Evolutionary conservation across 2,329 filamentous ascomycete genomes (phyloP), one percentile per base, ranked within the genome.

Genomic region (Pseudogymnoascus sp.): DNA sequence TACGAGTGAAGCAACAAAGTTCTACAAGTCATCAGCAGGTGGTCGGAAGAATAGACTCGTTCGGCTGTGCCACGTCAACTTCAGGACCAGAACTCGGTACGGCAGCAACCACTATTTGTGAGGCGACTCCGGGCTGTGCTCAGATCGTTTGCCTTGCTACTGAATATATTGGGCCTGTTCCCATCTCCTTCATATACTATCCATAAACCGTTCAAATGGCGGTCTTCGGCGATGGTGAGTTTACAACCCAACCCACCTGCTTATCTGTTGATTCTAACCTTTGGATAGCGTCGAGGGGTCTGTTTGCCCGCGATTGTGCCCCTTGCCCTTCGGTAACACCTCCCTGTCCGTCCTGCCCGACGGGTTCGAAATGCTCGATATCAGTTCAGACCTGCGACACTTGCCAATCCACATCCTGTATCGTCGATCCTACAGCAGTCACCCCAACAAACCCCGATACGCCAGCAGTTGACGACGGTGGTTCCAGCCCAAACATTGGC

Each of bases 401-500:
- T 42, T 91, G 88, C 73, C 80, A 86, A 4, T 77, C 76, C 31
- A 83, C 83, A 31, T 75, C 76, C 23, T 91, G 87, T 70, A 75
- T 83, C 10, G 72, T 75, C 64, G 75, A 77, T 26, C 72, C 72
- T 53, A 71, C 75, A 56, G 63, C 68, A 4, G 63, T 69, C 2
- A 60, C 68, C 7, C 60, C 68, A 23, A 65, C 68, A 13, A 66
- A 67, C 11, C 67, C 70, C 33, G 64, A 62, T n/a, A 65, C 67
- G 15, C 44, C 64, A 38, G 46, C 67, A 17, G 59, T 60, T 4
- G 72, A 75, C 4, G 74, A 75, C 9, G 73, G 71, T 13, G 68
- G 68, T 26, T 77, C 77, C 10, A 81, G 83, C 7, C 83, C 88
- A 7, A 93, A 90, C 69, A 80, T 88, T 1, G 93, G 93, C 44